phyloP scores from a whole-genome alignment of 805 yeast genomes.

The Naumovozyma castellii region DNA sequence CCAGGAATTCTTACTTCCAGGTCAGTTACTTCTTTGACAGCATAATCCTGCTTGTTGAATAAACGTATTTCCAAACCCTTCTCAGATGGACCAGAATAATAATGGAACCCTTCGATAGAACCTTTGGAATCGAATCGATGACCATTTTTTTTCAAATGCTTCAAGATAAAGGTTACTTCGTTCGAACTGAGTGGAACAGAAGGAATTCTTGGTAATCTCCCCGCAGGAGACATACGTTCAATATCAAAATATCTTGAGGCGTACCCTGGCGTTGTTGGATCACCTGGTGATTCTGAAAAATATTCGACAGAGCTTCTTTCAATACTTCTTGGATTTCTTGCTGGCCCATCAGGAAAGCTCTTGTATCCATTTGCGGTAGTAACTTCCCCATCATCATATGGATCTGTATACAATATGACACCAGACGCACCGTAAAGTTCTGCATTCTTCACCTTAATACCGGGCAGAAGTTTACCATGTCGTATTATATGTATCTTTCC shows the following conservation, averaged over 20 bases:
- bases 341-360: conserved; percentile 56
- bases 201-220: conserved; percentile 43
- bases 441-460: conserved; percentile 53
- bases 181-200: conserved; percentile 40
- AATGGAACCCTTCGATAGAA: conserved; percentile 34
- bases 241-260: conserved; percentile 39
- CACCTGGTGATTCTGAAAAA: conserved; percentile 57
- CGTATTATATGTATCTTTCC: conserved; percentile 55
- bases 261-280: conserved; percentile 70
- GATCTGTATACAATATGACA: conserved; percentile 36
- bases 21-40: conserved; percentile 38
- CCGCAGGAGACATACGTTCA: conserved; percentile 34
- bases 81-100: conserved; percentile 40
- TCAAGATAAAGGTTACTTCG: conserved; percentile 36
- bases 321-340: conserved; percentile 51
- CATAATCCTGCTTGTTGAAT: conserved; percentile 35
- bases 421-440: conserved; percentile 54
- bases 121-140: conserved; percentile 33
- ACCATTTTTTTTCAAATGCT: conserved; percentile 32
- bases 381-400: conserved; percentile 47
- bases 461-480: conserved; percentile 41
- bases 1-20: conserved; percentile 50
- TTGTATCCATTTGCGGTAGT: conserved; percentile 47
- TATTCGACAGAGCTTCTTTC: conserved; percentile 54
- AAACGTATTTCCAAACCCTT: conserved; percentile 28